Conservation (phyloP, 495 filamentous ascomycete species). For the Annulohypoxylon bovei region DNA sequence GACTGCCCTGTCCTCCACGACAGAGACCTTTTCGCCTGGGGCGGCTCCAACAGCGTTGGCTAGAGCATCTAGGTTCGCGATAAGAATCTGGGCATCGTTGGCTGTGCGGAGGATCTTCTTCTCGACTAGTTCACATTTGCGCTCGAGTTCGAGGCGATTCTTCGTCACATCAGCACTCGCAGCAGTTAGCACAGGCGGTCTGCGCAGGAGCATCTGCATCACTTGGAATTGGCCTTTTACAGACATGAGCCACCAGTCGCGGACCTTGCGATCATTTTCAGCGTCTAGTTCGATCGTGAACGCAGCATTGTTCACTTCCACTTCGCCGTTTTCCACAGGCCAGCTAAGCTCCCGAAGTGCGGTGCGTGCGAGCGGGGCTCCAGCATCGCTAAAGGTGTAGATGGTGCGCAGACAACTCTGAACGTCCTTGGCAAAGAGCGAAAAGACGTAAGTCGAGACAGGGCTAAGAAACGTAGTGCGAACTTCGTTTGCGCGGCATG, state of each 20-base stretch:
- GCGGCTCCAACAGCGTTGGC: background rate
- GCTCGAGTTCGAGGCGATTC: background rate
- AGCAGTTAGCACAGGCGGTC: background rate
- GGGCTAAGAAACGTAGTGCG: conserved; percentile 17
- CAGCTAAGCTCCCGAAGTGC: conserved; percentile 6
- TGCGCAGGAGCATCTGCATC: background rate
- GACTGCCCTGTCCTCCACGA: background rate
- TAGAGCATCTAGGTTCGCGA: background rate
- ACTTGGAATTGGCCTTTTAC: background rate
- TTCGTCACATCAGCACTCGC: background rate
- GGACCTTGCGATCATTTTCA: background rate
- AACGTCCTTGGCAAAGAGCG: conserved; percentile 21
- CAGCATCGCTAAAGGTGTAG: conserved; percentile 18
- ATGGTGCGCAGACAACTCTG: conserved; percentile 11
- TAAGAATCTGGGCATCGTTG: background rate
- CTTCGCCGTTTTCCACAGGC: conserved; percentile 7
- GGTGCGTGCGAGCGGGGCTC: background rate
- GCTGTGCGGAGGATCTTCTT: background rate
- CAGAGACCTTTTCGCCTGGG: background rate
- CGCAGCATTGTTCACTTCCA: background rate
- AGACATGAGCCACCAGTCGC: background rate
- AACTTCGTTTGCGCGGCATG: conserved; percentile 18
- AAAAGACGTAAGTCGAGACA: conserved; percentile 23
- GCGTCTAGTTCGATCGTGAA: background rate
- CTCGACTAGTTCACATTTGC: background rate